These are phyloP conservation scores for Cercis canadensis DNA, from an alignment of 306 rosid genomes.

Conservation along the genomic window DNA sequence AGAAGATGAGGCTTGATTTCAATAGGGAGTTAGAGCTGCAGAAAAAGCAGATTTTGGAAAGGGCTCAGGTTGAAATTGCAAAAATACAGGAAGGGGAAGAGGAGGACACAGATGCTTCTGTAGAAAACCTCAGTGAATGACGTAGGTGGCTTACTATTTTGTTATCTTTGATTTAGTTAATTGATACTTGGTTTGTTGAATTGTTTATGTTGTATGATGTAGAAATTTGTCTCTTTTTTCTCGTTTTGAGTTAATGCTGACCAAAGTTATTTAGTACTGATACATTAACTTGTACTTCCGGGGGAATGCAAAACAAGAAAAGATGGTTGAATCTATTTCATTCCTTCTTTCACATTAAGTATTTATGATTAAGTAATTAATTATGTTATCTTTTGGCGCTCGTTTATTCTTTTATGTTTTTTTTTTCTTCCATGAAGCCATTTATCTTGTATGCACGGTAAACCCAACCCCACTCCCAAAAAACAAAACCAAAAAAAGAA, in stretches of 20 bases:
- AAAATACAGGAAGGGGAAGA: constrained; percentile 69
- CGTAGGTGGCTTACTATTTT: constrained; percentile 26
- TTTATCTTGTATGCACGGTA: too few relatives aligned
- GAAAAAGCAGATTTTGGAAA: constrained; percentile 85
- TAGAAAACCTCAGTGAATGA: constrained; percentile 56
- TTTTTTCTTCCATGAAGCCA: too few relatives aligned
- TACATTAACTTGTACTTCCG: neutral
- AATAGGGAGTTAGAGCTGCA: constrained; percentile 75
- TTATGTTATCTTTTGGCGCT: neutral
- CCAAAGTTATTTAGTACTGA: constrained; percentile 4
- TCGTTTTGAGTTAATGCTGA: constrained; percentile 1
- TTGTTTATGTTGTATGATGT: constrained; percentile 24
- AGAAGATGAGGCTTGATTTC: constrained; percentile 77
- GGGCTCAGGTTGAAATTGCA: constrained; percentile 69
- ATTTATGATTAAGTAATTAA: neutral
- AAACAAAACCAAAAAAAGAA: too few relatives aligned
- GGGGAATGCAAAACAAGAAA: neutral
- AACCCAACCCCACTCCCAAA: too few relatives aligned
- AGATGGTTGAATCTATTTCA: neutral
- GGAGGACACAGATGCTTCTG: constrained; percentile 49
- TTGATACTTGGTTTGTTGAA: constrained; percentile 19
- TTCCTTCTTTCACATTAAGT: constrained; percentile 5
- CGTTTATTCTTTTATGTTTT: neutral
- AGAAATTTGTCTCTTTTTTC: constrained; percentile 10
- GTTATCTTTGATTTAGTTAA: neutral